Percentiles rank a stretch among this genome's conserved stretches.
Evolutionary conservation across 495 filamentous ascomycete species (phyloP).

Genomic region (Penicillium simplicissimum): DNA sequence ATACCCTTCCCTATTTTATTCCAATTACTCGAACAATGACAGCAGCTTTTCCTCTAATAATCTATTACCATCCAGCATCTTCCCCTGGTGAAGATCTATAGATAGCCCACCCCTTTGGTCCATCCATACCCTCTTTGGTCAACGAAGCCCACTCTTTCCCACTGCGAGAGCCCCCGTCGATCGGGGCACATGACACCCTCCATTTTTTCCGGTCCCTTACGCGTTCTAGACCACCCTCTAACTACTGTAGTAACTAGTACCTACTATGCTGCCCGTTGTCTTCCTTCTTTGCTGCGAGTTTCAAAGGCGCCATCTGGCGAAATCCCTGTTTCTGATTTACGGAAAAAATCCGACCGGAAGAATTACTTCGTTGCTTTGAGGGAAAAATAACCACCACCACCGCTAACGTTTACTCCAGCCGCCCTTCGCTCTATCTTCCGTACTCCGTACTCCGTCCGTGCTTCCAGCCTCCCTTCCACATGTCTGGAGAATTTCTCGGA

Average conservation of each 20-base stretch:
- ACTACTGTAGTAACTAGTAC: too few relatives aligned
- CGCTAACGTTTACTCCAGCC: neutral
- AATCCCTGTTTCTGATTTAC: slow-evolving; percentile 16
- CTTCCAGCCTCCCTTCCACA: too few relatives aligned
- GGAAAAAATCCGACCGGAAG: slow-evolving; percentile 23
- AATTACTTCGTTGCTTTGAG: slow-evolving; percentile 8
- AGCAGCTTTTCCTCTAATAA: neutral
- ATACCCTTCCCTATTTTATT: neutral
- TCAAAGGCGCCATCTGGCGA: neutral
- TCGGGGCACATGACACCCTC: slow-evolving; percentile 45
- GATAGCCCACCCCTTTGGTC: neutral
- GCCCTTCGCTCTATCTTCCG: neutral
- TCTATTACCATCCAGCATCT: neutral
- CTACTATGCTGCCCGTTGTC: slow-evolving; percentile 6
- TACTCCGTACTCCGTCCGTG: neutral
- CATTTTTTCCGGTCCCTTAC: slow-evolving; percentile 28
- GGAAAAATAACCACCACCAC: slow-evolving; percentile 4
- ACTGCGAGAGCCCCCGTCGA: slow-evolving; percentile 28
- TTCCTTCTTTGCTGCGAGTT: neutral
- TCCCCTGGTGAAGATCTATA: slow-evolving; percentile 4
- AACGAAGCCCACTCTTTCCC: too few relatives aligned
- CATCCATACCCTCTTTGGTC: neutral
- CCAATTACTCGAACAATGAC: neutral
- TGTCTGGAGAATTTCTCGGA: neutral
- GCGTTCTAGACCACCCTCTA: slow-evolving; percentile 43